Evolutionary conservation across 2,329 filamentous ascomycete species (phyloP).

Genomic region (Claviceps arundinis): DNA sequence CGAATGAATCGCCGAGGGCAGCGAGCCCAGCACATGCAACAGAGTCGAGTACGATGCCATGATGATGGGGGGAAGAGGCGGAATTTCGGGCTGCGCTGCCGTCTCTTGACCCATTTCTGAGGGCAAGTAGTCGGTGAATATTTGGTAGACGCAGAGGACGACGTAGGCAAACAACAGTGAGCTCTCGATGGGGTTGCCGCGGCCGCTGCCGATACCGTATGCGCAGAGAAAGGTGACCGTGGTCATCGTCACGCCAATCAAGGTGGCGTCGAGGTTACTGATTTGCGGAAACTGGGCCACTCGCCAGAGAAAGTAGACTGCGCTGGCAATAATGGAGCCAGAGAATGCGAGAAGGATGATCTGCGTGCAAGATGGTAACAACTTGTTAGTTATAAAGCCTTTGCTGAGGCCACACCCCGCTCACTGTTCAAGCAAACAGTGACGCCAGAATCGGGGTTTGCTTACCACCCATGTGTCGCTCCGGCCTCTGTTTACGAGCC

Average conservation of each 20-base stretch:
- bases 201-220: constrained; percentile 86
- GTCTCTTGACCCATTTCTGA: constrained; percentile 46
- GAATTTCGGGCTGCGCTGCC: constrained; percentile 66
- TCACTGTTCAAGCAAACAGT: too few relatives aligned
- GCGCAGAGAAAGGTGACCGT: constrained; percentile 85
- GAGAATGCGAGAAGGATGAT: constrained; percentile 80
- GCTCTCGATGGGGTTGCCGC: constrained; percentile 89
- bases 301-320: constrained; percentile 91
- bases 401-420: too few relatives aligned
- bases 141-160: constrained; percentile 97
- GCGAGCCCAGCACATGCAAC: constrained; percentile 65
- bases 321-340: constrained; percentile 82
- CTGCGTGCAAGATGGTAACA: constrained; percentile 27
- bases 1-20: constrained; percentile 75
- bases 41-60: constrained; percentile 97
- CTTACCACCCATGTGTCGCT: constrained; percentile 94
- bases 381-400: too few relatives aligned
- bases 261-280: constrained; percentile 77
- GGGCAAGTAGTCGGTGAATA: constrained; percentile 95
- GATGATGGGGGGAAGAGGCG: constrained; percentile 90
- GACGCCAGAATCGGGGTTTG: constrained; percentile 8
- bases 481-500: constrained; percentile 83
- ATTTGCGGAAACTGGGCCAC: constrained; percentile 90
- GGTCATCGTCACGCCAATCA: constrained; percentile 87
- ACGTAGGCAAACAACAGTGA: constrained; percentile 93